These are phyloP conservation scores for Epichloe coenophiala DNA, from an alignment of 2,329 filamentous ascomycete genomes.

Conservation along the genomic window DNA sequence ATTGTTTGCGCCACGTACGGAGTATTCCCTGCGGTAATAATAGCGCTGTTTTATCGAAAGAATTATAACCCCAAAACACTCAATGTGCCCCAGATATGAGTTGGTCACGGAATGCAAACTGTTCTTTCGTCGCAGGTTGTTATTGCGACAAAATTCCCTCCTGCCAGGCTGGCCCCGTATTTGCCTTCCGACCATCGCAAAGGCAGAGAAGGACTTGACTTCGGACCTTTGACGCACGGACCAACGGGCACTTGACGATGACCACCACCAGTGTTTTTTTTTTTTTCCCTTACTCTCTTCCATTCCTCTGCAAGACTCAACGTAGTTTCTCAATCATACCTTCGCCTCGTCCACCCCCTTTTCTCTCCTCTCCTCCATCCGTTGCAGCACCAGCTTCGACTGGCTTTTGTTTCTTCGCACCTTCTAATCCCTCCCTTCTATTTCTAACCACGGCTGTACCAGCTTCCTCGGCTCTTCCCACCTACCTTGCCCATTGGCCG, in stretches of 20 bases:
- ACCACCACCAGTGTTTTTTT: constrained; percentile 4
- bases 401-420: constrained; percentile 5
- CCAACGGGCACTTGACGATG: constrained; percentile 9
- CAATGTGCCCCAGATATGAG: no score
- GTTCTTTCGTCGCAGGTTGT: background rate
- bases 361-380: constrained; percentile 5
- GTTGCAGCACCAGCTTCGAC: constrained; percentile 1
- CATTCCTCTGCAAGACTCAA: constrained; percentile 2
- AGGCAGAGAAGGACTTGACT: no score
- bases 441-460: constrained; percentile 1
- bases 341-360: constrained; percentile 3
- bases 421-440: background rate
- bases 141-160: background rate
- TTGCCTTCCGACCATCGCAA: constrained; percentile 6
- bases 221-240: constrained; percentile 4
- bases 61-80: no score
- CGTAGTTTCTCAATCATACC: constrained; percentile 4
- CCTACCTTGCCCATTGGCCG: background rate
- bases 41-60: no score
- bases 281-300: constrained; percentile 7
- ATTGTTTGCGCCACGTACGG: no score
- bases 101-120: no score
- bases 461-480: constrained; percentile 1
- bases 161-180: background rate
- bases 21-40: no score